phyloP scores from a whole-genome alignment of 495 filamentous ascomycete species.

The Chaetomium fimeti region DNA sequence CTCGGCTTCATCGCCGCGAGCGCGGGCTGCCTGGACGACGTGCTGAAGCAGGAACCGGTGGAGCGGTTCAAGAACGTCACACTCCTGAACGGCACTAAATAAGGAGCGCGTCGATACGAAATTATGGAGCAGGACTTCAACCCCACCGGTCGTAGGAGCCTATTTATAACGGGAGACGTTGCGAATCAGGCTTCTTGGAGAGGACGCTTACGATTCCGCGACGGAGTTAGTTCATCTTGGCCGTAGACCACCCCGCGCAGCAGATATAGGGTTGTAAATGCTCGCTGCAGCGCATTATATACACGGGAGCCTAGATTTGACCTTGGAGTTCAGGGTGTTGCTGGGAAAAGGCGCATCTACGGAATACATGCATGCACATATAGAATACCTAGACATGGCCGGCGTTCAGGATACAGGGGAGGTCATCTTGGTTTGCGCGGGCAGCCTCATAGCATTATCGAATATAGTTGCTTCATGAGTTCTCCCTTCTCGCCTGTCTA shows the following conservation, averaged over 20 bases:
- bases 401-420: conserved; percentile 16
- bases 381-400: conserved; percentile 16
- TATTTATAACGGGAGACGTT: conserved; percentile 5
- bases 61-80: conserved; percentile 15
- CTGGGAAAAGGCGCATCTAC: conserved; percentile 6
- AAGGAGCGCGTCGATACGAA: neutral
- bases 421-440: conserved; percentile 5
- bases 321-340: conserved; percentile 1
- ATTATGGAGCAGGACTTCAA: neutral
- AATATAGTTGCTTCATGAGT: neutral
- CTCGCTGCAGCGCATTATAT: conserved; percentile 1
- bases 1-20: conserved; percentile 27
- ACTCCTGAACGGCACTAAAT: conserved; percentile 12
- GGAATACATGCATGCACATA: conserved; percentile 9
- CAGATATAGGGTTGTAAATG: conserved; percentile 8
- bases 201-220: neutral
- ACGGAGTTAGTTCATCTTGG: neutral
- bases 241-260: neutral
- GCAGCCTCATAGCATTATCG: neutral
- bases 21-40: conserved; percentile 21
- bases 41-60: conserved; percentile 23
- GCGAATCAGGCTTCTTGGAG: neutral
- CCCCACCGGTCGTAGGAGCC: neutral
- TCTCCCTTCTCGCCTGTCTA: neutral
- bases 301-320: conserved; percentile 3